phyloP scores from a whole-genome alignment of 2,329 filamentous ascomycete genomes.

The Aureobasidium namibiae region DNA sequence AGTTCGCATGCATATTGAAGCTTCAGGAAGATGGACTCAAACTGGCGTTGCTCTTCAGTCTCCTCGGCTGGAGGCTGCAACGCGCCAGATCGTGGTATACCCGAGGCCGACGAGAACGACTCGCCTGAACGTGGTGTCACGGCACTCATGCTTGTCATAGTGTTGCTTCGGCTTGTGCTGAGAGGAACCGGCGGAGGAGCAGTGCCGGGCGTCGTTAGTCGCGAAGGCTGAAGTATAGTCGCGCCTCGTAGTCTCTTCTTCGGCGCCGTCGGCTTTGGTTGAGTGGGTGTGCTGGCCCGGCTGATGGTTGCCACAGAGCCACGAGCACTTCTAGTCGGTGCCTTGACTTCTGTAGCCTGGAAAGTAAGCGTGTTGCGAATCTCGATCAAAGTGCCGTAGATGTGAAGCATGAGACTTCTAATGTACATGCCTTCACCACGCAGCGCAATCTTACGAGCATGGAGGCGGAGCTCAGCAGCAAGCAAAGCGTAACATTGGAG shows the following conservation, averaged over 20 bases:
- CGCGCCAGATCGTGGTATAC: slow-evolving; percentile 37
- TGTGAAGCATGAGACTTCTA: slow-evolving; percentile 50
- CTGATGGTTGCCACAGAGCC: slow-evolving; percentile 25
- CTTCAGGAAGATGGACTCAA: slow-evolving; percentile 74
- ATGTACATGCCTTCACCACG: slow-evolving; percentile 50
- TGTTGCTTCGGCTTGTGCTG: slow-evolving; percentile 46
- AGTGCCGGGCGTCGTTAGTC: slow-evolving; percentile 24
- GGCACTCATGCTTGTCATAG: slow-evolving; percentile 39
- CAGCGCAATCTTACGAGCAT: slow-evolving; percentile 43
- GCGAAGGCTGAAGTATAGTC: slow-evolving; percentile 40
- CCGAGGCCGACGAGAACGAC: slow-evolving; percentile 51
- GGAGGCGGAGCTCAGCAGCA: slow-evolving; percentile 40
- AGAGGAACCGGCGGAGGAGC: slow-evolving; percentile 34
- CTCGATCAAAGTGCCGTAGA: slow-evolving; percentile 51
- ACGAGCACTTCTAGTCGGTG: slow-evolving; percentile 20
- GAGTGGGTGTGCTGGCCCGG: slow-evolving; percentile 37
- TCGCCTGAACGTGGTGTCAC: slow-evolving; percentile 73
- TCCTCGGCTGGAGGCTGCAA: slow-evolving; percentile 39
- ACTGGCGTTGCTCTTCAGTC: slow-evolving; percentile 68
- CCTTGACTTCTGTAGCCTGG: slow-evolving; percentile 36
- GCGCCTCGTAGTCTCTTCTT: slow-evolving; percentile 42
- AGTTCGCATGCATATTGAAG: slow-evolving; percentile 66
- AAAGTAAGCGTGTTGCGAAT: slow-evolving; percentile 50
- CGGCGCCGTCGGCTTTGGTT: slow-evolving; percentile 33
- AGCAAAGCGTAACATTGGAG: slow-evolving; percentile 44